Conservation (phyloP, 331 rosid species). For the Malus hybrid region DNA sequence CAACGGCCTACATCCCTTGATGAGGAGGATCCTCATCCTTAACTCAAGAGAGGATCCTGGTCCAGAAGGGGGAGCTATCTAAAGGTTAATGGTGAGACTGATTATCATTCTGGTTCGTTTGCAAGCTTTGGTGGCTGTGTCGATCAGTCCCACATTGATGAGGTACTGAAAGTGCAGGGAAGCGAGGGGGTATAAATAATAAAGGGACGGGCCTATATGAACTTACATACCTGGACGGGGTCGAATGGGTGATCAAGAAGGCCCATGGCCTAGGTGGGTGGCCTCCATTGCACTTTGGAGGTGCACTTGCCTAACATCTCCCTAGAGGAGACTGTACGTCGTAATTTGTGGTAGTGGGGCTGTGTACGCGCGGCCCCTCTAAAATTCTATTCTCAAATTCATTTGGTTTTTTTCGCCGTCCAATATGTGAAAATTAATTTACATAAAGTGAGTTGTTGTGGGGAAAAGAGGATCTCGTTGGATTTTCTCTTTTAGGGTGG, state of each 20-base stretch:
- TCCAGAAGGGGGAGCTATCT: neutral
- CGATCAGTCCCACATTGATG: constrained; percentile 37
- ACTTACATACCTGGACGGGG: constrained; percentile 54
- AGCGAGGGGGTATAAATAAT: neutral
- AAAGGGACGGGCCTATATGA: rapidly evolving
- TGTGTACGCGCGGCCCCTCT: constrained; percentile 56
- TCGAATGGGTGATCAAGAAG: constrained; percentile 37
- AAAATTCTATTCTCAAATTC: neutral
- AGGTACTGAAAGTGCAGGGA: neutral
- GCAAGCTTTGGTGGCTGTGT: neutral
- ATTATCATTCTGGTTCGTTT: neutral
- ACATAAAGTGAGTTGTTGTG: no score
- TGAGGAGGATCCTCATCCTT: no score
- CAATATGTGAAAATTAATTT: no score
- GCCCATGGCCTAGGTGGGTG: constrained; percentile 52
- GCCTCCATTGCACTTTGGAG: constrained; percentile 41
- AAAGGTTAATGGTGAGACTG: neutral
- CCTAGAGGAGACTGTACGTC: constrained; percentile 48
- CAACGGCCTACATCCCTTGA: no score
- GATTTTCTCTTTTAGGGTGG: no score
- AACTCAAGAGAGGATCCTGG: no score
- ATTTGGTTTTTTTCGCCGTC: no score
- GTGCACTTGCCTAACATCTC: constrained; percentile 47
- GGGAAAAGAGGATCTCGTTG: no score
- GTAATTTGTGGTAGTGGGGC: constrained; percentile 49